Percentiles rank a stretch among this genome's conserved stretches.
These are phyloP conservation scores for Cynanchum wilfordii DNA, from an alignment of 257 asterid species.

Conservation along the genomic window DNA sequence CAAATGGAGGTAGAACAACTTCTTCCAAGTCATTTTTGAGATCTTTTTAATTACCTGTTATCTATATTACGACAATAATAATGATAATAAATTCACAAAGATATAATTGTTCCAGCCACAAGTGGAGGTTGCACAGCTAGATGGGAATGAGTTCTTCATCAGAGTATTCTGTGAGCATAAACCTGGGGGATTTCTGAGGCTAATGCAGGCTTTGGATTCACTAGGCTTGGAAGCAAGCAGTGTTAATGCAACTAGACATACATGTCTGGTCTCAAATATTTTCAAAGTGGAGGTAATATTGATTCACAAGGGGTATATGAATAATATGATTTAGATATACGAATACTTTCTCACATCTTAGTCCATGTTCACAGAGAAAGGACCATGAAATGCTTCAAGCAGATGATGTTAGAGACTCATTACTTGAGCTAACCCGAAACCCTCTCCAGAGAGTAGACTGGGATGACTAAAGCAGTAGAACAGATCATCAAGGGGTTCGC, in stretches of 20 bases:
- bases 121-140: constrained; percentile 81
- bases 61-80: too few species aligned
- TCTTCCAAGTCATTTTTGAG: neutral
- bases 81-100: neutral
- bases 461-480: constrained; percentile 21
- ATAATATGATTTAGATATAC: neutral
- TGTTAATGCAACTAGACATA: constrained; percentile 77
- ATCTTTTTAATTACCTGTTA: neutral
- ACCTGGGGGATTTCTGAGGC: constrained; percentile 68
- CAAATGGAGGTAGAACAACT: constrained; percentile 78
- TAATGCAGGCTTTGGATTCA: constrained; percentile 64
- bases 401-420: constrained; percentile 68
- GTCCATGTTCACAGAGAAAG: constrained; percentile 37
- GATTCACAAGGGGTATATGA: neutral
- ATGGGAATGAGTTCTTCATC: constrained; percentile 74
- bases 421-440: constrained; percentile 69
- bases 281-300: constrained; percentile 83
- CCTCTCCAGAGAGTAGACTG: constrained; percentile 44
- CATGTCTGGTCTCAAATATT: constrained; percentile 73
- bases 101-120: constrained; percentile 55
- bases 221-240: constrained; percentile 70
- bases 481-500: constrained; percentile 23
- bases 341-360: neutral
- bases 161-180: constrained; percentile 86
- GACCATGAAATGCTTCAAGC: constrained; percentile 62